A percentile compares a stretch with the other conserved stretches of the same genome.
Conservation (phyloP, 495 filamentous ascomycete species). For the Patellaria atrata region DNA sequence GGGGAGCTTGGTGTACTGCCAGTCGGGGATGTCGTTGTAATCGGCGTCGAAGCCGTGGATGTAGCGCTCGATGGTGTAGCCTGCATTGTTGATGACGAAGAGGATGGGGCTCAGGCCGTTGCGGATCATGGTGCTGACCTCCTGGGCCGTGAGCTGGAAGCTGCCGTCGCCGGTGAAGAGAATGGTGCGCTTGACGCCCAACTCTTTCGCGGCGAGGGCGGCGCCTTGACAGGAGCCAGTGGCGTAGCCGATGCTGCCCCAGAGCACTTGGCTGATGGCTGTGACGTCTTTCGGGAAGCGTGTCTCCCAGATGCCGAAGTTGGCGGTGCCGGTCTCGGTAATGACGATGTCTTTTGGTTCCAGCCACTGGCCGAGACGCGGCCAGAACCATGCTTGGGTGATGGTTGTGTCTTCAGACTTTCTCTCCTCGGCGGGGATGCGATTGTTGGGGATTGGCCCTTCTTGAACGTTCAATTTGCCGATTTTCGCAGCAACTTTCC, state of each 20-base stretch:
- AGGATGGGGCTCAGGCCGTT: conserved; percentile 67
- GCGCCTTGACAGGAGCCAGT: conserved; percentile 29
- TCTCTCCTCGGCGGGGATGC: conserved; percentile 38
- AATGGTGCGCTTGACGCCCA: conserved; percentile 33
- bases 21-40: conserved; percentile 37
- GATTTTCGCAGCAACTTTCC: conserved; percentile 50
- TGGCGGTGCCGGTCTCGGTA: conserved; percentile 79
- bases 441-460: conserved; percentile 37
- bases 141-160: conserved; percentile 72
- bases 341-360: conserved; percentile 63
- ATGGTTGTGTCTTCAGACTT: conserved; percentile 40
- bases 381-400: conserved; percentile 81
- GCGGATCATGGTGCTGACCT: conserved; percentile 73
- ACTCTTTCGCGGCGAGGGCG: conserved; percentile 32
- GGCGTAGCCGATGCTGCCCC: conserved; percentile 60
- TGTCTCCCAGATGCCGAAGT: conserved; percentile 83
- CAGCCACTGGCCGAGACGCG: conserved; percentile 62
- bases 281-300: conserved; percentile 62
- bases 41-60: conserved; percentile 33
- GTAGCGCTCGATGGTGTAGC: conserved; percentile 39
- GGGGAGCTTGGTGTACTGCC: conserved; percentile 45
- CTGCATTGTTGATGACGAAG: conserved; percentile 37
- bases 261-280: conserved; percentile 71
- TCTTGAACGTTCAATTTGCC: conserved; percentile 34
- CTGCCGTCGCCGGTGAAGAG: conserved; percentile 82